Evolutionary conservation across 2,329 filamentous ascomycete species (phyloP).

Genomic region (Tolypocladium ophioglossoides): DNA sequence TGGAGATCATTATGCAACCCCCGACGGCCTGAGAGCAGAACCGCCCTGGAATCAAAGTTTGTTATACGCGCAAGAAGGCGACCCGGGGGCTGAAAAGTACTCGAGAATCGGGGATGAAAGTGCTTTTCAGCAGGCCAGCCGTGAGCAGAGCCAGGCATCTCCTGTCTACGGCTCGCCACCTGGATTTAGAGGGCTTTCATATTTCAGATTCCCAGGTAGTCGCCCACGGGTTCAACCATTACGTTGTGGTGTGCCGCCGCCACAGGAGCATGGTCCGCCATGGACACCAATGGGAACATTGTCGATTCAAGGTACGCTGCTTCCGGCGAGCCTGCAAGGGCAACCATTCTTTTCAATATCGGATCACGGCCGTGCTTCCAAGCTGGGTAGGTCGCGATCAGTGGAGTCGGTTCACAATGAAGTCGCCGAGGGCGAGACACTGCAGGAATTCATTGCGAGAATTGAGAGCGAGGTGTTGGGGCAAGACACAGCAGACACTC

Average conservation of each 20-base stretch:
- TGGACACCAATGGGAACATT: not conserved
- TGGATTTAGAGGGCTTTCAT: not conserved
- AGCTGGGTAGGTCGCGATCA: not conserved
- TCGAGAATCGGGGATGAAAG: not conserved
- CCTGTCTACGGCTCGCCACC: not conserved
- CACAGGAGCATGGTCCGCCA: not conserved
- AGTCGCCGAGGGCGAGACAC: slow-evolving; percentile 11
- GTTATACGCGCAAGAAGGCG: not conserved
- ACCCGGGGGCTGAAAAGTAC: not conserved
- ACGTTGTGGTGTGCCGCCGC: not conserved
- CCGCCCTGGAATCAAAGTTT: not conserved
- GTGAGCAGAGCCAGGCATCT: too few species aligned
- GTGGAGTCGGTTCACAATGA: not conserved
- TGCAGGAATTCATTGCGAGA: slow-evolving; percentile 15
- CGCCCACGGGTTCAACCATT: not conserved
- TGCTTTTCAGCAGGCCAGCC: not conserved
- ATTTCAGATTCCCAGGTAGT: not conserved
- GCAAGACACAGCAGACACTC: not conserved
- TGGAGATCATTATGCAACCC: not conserved
- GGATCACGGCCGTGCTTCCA: too few species aligned
- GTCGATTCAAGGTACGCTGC: not conserved
- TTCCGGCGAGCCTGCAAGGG: not conserved
- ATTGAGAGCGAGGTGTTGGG: slow-evolving; percentile 13
- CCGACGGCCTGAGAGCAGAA: not conserved
- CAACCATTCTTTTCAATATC: not conserved